phyloP scores from a whole-genome alignment of 2,329 filamentous ascomycete genomes.

The Polychaeton citri region DNA sequence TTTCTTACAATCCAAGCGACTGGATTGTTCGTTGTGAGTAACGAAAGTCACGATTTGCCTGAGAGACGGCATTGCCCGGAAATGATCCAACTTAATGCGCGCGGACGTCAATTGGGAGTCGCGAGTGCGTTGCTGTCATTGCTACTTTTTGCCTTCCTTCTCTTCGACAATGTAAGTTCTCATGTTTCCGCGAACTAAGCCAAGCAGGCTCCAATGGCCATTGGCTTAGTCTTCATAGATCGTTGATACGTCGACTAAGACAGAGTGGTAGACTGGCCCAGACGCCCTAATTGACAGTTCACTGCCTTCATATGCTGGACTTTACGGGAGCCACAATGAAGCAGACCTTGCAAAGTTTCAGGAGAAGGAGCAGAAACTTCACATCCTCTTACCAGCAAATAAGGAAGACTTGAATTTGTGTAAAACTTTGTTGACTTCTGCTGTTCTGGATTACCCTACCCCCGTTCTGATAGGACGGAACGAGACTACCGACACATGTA shows the following conservation, averaged over 20 bases:
- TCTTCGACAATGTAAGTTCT: background rate
- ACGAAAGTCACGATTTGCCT: no score
- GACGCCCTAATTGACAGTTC: no score
- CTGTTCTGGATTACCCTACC: conserved; percentile 8
- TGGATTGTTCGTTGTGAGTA: no score
- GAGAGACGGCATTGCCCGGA: background rate
- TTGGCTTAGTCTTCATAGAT: no score
- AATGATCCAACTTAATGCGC: background rate
- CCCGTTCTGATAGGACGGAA: conserved; percentile 8
- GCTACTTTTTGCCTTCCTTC: background rate
- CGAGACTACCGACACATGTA: background rate
- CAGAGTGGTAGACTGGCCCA: no score
- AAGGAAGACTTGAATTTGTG: conserved; percentile 8
- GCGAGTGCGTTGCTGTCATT: background rate
- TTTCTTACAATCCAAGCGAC: no score
- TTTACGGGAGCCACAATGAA: no score
- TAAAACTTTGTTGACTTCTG: conserved; percentile 10
- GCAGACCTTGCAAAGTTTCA: background rate
- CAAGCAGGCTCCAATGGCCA: no score
- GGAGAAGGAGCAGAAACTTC: conserved; percentile 1
- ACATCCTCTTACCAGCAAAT: conserved; percentile 9
- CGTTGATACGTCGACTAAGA: no score
- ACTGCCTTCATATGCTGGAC: no score
- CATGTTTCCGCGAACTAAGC: no score
- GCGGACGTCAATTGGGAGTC: background rate